A percentile compares a stretch with the other conserved stretches of the same genome.
Evolutionary conservation across 208 protist genomes (phyloP).

Genomic region (Ichthyophonus hoferi): DNA sequence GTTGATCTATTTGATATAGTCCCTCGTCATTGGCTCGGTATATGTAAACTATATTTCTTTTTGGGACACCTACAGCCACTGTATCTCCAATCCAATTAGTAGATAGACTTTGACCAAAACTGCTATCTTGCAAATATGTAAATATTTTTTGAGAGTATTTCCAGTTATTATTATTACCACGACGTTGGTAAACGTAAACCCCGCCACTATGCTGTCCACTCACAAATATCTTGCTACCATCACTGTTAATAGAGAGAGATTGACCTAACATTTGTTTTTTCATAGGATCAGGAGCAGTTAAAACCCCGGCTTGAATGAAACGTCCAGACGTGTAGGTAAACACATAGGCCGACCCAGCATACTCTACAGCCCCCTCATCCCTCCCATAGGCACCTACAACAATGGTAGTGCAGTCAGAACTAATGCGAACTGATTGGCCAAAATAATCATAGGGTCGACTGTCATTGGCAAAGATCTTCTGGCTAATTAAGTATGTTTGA

Average conservation of each 20-base stretch:
- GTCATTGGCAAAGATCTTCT: not conserved
- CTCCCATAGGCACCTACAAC: constrained; percentile 12
- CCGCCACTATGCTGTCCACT: not conserved
- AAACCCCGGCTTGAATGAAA: not conserved
- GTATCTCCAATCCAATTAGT: not conserved
- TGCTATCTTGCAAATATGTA: not conserved
- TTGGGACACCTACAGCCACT: not conserved
- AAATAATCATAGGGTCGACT: not conserved
- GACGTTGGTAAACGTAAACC: not conserved
- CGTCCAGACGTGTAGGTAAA: not conserved
- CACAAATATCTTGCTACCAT: constrained; percentile 19
- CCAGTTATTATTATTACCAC: not conserved
- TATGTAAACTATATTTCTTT: not conserved
- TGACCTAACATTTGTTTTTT: constrained; percentile 12
- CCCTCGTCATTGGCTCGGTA: not conserved
- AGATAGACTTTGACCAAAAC: constrained; percentile 4
- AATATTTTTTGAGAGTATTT: not conserved
- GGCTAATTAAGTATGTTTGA: not conserved
- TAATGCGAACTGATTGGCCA: not conserved
- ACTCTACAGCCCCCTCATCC: not conserved
- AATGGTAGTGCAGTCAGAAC: not conserved
- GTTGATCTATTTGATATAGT: not conserved
- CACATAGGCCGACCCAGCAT: not conserved
- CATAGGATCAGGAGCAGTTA: not conserved
- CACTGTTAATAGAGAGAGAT: constrained; percentile 4